Evolutionary conservation across 345 rosid genomes (phyloP), one percentile per base, ranked within the genome.

Genomic region (Brassica nigra): DNA sequence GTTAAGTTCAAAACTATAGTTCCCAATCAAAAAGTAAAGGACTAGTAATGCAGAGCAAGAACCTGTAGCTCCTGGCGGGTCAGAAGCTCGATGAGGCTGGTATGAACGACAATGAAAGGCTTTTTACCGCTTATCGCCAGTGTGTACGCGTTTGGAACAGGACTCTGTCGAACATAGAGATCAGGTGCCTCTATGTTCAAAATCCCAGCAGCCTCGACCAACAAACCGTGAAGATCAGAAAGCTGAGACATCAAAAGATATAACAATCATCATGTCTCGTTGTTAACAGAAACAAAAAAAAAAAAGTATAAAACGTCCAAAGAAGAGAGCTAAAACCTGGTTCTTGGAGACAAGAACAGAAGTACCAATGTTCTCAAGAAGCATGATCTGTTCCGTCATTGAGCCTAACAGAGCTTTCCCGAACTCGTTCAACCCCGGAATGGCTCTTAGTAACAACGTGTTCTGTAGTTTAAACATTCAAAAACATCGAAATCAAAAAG

Each of bases 321-420:
- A 9, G 12, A 42, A 18, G 16, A 18, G 16, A 76, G 58, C 55
- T 14, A 74, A 37, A 12, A 92, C 97, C 98, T 95, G 99, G 37
- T 86, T 87, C 82, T 89, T 82, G 4, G 99, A 92, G 71, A 92
- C 99, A 73, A 88, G 94, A 81, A 95, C 93, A 2, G 99, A 95
- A 80, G 97, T 92, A 34, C 99, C 99, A 76, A 95, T 95, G 79
- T 95, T 95, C 87, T 95, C 99, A 31, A 92, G 96, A 80, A 95
- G 90, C 99, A 95, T 95, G 83, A 95, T 86, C 83, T 95, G 99
- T 86, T 95, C 97, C 3, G 98, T 84, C 82, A 85, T 68, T 64
- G 88, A 66, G 39, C 97, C 99, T 70, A 95, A 83, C 9, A 91
- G 66, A 82, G 90, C 93, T 85, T 84, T 92, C 33, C 91, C 98